A percentile compares a stretch with the other conserved stretches of the same genome.
Conservation (phyloP, 306 rosid genomes). For the Fragaria nilgerrensis region DNA sequence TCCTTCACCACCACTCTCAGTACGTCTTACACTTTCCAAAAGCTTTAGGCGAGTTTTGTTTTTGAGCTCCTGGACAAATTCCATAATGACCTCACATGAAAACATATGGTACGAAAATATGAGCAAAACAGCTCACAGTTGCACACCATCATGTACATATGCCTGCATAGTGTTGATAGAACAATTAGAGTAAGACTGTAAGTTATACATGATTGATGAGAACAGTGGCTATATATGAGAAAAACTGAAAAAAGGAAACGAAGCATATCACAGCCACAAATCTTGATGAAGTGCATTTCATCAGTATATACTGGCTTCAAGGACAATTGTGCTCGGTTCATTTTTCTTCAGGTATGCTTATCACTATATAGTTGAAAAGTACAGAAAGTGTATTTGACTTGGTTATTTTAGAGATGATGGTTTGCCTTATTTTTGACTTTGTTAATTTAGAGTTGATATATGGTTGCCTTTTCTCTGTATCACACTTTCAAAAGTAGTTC, state of each 20-base stretch:
- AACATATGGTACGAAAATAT: neutral
- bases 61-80: neutral
- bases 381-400: slow-evolving; percentile 8
- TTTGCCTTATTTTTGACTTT: slow-evolving; percentile 12
- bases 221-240: neutral
- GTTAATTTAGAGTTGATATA: neutral
- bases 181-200: too few relatives aligned
- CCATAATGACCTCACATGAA: neutral
- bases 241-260: neutral
- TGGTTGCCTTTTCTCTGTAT: slow-evolving; percentile 13
- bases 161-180: too few relatives aligned
- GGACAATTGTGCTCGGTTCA: neutral
- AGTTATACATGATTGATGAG: too few relatives aligned
- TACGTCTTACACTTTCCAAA: neutral
- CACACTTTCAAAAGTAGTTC: slow-evolving; percentile 3
- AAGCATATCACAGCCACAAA: slow-evolving; percentile 6
- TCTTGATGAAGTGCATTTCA: neutral
- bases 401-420: neutral
- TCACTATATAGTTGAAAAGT: slow-evolving; percentile 1
- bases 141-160: neutral
- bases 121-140: neutral
- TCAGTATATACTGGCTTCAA: neutral
- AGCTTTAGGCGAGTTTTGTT: neutral
- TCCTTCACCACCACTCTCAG: slow-evolving; percentile 7
- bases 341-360: neutral